Base-by-base conservation (phyloP, 2,329 filamentous ascomycete species). In the Epichloe gansuensis region DNA sequence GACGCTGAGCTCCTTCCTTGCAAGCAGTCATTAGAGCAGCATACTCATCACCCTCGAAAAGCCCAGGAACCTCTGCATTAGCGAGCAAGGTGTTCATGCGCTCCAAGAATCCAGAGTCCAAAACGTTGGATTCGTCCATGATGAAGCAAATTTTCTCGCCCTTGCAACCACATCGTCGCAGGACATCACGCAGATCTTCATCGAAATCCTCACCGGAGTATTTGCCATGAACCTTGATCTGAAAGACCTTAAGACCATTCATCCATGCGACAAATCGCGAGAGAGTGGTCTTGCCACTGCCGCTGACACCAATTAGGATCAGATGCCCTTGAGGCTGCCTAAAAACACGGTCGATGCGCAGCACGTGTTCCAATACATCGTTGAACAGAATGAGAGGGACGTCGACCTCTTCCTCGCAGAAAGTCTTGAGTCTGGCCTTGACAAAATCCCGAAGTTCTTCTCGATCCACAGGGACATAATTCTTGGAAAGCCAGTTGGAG, bases 131-230 rank as follows among this genome's bases (percentile, higher is more conserved):
- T 72, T 99, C 93, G 66, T 99, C 93, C 90, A 99, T 97, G 73
- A 99, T 96, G 75, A 99, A 99, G 72, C 94, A 98, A 47, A 99
- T 95, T 75, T 97, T 97, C 67, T 99, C 93, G 38, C 93, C 93
- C 74, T 96, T 96, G 74, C 91, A 97, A 56, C 93, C 93, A 60
- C 89, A 94, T 53, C 93, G 82, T 45, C 93, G 85, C 41, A 99
- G 80, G 8, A 99, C 93, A 64, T 90, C 91, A 58, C 94, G 82
- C 38, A 99, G 74, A 67, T 99, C 93, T 53, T 99, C 94, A 64
- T 99, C 93, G 64, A 99, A 99, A 71, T 99, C 93, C 65, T 97
- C 93, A 2, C 87, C 87, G 15, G 93, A 96, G 71, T 98, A 99
- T 66, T 91, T 96, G 58, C 93, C 93, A 63, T 99, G 93, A 0